Percentiles rank a stretch among this genome's conserved stretches.
phyloP scores from a whole-genome alignment of 768 basidiomycete species.

The Boletus reticuloceps region DNA sequence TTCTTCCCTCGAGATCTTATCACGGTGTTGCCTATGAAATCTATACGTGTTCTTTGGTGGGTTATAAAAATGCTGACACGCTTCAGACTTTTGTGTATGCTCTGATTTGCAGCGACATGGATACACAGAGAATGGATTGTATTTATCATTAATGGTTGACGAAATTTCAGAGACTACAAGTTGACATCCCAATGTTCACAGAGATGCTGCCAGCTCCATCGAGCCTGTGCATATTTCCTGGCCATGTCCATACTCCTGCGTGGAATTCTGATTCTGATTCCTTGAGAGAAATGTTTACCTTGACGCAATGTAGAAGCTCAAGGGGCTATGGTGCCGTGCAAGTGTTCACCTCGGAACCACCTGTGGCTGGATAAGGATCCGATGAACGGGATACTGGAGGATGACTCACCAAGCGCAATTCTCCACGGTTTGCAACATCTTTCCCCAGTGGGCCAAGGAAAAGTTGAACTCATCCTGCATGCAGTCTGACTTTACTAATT shows the following conservation, averaged over 20 bases:
- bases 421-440: not conserved
- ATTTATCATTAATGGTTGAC: too few species aligned
- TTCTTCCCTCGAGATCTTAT: too few species aligned
- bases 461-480: conserved; percentile 4
- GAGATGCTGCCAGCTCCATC: not conserved
- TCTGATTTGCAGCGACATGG: too few species aligned
- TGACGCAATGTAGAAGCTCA: not conserved
- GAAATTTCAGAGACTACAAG: not conserved
- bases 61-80: too few species aligned
- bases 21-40: too few species aligned
- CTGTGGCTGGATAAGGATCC: not conserved
- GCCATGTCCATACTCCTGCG: conserved; percentile 1
- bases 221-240: conserved; percentile 1
- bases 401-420: conserved; percentile 7
- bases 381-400: too few species aligned
- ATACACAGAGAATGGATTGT: too few species aligned
- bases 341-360: conserved; percentile 12
- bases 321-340: conserved; percentile 7
- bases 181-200: not conserved
- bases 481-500: conserved; percentile 3
- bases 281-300: conserved; percentile 3
- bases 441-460: not conserved
- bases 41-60: too few species aligned
- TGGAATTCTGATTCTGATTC: not conserved
- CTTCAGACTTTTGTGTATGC: too few species aligned